These are phyloP conservation scores for Sporisorium exsertum DNA, from an alignment of 1,284 basidiomycete genomes.

Conservation along the genomic window DNA sequence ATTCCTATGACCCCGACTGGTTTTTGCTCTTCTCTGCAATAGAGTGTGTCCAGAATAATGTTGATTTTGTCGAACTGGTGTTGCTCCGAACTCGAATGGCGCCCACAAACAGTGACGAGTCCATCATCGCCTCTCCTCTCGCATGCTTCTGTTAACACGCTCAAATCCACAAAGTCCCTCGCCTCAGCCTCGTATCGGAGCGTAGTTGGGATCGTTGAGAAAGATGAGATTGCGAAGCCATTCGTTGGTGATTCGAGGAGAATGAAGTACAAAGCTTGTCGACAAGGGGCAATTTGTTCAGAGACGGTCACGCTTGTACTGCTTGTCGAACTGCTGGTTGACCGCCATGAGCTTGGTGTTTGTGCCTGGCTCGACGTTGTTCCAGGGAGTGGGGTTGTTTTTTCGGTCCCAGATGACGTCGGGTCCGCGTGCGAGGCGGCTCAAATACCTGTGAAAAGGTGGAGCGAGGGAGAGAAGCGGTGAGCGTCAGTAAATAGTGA, in stretches of 20 bases:
- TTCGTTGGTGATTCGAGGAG: too few species aligned
- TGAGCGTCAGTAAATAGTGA: not conserved
- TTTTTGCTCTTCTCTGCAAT: not conserved
- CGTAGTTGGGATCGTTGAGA: not conserved
- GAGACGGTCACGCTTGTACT: conserved; percentile 65
- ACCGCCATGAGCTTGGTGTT: conserved; percentile 63
- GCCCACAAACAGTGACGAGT: too few species aligned
- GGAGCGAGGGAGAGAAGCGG: not conserved
- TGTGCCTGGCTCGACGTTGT: conserved; percentile 64
- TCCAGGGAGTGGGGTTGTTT: conserved; percentile 68
- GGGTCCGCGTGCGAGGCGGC: conserved; percentile 59
- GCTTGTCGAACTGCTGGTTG: conserved; percentile 60
- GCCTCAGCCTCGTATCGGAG: too few species aligned
- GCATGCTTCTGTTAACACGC: too few species aligned
- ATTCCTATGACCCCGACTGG: not conserved
- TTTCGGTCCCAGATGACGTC: conserved; percentile 68
- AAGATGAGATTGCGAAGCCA: not conserved
- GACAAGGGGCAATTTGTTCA: conserved; percentile 13
- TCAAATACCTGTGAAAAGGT: conserved; percentile 50
- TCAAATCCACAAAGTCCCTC: too few species aligned
- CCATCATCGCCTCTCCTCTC: too few species aligned
- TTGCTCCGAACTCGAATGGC: too few species aligned
- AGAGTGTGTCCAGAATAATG: not conserved
- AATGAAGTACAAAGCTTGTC: not conserved
- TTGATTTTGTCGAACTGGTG: not conserved